Evolutionary conservation across 495 filamentous ascomycete species (phyloP), one percentile per base, ranked within the genome.

Genomic region (Penicillium canariense): DNA sequence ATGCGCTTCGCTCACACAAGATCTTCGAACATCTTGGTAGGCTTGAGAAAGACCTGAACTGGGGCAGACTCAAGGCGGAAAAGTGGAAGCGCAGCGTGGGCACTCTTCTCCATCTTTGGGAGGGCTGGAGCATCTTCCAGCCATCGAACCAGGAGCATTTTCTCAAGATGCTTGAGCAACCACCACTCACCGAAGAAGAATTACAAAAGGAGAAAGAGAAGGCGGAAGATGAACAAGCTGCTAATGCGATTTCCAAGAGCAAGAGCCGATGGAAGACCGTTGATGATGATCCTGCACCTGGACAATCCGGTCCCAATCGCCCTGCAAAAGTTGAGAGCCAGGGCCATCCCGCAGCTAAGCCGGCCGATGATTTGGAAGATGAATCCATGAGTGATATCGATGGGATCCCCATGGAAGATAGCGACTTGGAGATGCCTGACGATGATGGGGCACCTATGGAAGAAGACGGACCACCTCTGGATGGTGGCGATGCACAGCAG

Each of bases 41-140:
- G 52, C 78, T 97, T 47, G 85, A 92, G 25, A 86, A 87, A 58
- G 85, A 83, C 31, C 74, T 90, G 36, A 78, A 79, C 18, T 96
- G 91, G 91, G 93, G 93, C 6, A 81, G 88, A 4, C 72, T 97
- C 35, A 83, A 86, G 36, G 86, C 88, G 12, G 90, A 96, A 60
- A 96, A 96, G 67, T 98, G 90, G 87, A 91, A 91, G 67, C 80
- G 90, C 17, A 90, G 86, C 54, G 83, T 98, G 6, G 82, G 82
- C 1, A 68, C 70, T 18, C 79, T 97, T 14, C 67, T 98, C 8
- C 78, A 80, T 15, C 66, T 91, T 39, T 98, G 94, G 94, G 90
- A 96, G 71, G 86, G 84, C 1, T 93, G 89, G 89, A 89, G 86
- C 60, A 87, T 92, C 8, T 98, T 98, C 61, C 84, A 87, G 2